Conservation (phyloP, 805 yeast species). For the Ogataea parapolymorpha region DNA sequence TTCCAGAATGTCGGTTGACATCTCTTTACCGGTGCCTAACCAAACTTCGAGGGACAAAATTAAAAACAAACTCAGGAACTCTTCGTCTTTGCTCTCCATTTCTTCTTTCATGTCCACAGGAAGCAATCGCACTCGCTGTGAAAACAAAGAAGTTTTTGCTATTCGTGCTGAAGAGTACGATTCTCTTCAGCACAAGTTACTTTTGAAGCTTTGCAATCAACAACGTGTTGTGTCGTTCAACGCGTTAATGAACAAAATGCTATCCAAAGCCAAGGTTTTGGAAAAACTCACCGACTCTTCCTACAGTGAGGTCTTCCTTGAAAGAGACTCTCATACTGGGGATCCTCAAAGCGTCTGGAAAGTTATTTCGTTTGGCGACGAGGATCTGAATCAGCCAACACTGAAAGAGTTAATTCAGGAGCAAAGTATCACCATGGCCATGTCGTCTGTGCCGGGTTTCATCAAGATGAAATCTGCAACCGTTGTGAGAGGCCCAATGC, state of each 20-base stretch:
- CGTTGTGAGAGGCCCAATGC: conserved; percentile 46
- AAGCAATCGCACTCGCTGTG: conserved; percentile 10
- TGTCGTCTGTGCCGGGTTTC: conserved; percentile 43
- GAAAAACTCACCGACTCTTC: conserved; percentile 46
- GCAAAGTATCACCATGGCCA: conserved; percentile 39
- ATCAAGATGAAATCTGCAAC: conserved; percentile 40
- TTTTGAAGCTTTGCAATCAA: conserved; percentile 37
- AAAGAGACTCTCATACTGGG: conserved; percentile 23
- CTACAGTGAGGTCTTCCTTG: conserved; percentile 42
- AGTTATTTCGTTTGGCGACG: conserved; percentile 51
- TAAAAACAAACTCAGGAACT: conserved; percentile 48
- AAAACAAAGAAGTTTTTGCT: conserved; percentile 23
- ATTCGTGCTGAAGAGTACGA: conserved; percentile 36
- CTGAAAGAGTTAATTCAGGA: conserved; percentile 45
- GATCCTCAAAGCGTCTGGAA: conserved; percentile 40
- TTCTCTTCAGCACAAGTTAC: conserved; percentile 28
- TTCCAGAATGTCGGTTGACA: conserved; percentile 29
- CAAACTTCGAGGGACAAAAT: conserved; percentile 53
- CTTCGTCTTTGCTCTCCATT: conserved; percentile 46
- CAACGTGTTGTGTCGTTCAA: conserved; percentile 32
- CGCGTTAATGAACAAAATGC: conserved; percentile 27
- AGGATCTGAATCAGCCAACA: conserved; percentile 39
- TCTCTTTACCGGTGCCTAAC: conserved; percentile 59
- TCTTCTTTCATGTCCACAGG: conserved; percentile 25
- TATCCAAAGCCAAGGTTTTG: conserved; percentile 22